Evolutionary conservation across 139 green algal genomes (phyloP).

Genomic region (Micractinium sp.): DNA sequence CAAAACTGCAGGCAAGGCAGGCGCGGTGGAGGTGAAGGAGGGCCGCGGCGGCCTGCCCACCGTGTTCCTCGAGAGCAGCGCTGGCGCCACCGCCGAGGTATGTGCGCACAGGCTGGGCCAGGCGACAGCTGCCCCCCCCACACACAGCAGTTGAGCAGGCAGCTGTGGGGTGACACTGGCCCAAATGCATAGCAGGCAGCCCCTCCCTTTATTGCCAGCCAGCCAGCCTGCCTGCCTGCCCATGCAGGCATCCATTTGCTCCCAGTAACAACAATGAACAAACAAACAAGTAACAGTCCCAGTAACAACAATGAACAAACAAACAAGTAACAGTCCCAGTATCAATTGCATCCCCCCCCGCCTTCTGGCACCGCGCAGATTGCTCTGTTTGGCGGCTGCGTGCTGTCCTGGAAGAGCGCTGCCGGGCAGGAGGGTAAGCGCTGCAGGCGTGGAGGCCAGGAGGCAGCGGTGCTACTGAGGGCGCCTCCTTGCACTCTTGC

Average conservation of each 20-base stretch:
- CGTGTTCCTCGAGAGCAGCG: constrained; percentile 65
- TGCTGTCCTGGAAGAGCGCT: constrained; percentile 90
- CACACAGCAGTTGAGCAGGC: too few species aligned
- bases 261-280: too few species aligned
- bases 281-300: too few species aligned
- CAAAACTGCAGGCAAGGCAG: constrained; percentile 27
- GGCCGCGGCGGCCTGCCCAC: constrained; percentile 50
- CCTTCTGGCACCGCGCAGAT: constrained; percentile 56
- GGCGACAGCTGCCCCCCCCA: too few species aligned
- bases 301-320: too few species aligned
- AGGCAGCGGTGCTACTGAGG: not conserved
- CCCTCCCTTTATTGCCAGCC: too few species aligned
- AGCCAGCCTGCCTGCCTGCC: too few species aligned
- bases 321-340: too few species aligned
- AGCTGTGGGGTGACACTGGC: too few species aligned
- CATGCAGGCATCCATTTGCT: too few species aligned
- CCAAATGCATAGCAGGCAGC: too few species aligned
- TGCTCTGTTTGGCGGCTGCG: constrained; percentile 88
- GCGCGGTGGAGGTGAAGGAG: constrained; percentile 30
- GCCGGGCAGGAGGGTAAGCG: constrained; percentile 75
- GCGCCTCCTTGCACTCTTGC: not conserved
- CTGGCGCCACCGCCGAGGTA: constrained; percentile 80
- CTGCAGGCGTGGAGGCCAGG: not conserved
- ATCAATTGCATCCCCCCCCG: too few species aligned
- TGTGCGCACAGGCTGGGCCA: not conserved